Conservation (phyloP, 164 flowering plant genomes). For the Vitis cinerea region DNA sequence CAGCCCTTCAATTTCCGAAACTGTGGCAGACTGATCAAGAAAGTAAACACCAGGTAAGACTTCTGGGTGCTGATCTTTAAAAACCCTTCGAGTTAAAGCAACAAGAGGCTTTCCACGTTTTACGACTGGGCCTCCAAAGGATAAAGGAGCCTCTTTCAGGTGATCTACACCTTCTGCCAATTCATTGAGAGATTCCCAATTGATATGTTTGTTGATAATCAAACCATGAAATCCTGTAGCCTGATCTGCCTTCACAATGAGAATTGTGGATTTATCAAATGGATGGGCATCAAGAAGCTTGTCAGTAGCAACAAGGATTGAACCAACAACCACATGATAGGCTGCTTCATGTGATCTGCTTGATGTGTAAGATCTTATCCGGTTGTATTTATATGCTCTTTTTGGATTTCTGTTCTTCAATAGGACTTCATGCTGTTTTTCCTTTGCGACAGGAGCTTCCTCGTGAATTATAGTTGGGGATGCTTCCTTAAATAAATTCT, state of each 20-base stretch:
- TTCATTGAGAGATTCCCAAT: slow-evolving; percentile 58
- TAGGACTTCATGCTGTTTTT: slow-evolving; percentile 36
- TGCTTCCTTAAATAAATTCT: slow-evolving; percentile 13
- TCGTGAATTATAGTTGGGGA: slow-evolving; percentile 10
- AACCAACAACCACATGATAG: slow-evolving; percentile 43
- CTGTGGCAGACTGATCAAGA: slow-evolving; percentile 57
- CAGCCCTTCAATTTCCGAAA: slow-evolving; percentile 36
- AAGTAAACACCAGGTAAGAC: slow-evolving; percentile 59
- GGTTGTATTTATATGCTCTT: slow-evolving; percentile 7
- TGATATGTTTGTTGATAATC: slow-evolving; percentile 72
- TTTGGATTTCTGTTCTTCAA: slow-evolving; percentile 25
- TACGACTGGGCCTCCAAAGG: slow-evolving; percentile 78
- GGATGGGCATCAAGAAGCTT: slow-evolving; percentile 52
- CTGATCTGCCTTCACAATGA: slow-evolving; percentile 66
- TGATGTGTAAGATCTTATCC: slow-evolving; percentile 22
- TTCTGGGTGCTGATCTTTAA: slow-evolving; percentile 33
- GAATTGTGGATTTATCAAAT: slow-evolving; percentile 63
- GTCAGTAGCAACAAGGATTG: slow-evolving; percentile 70
- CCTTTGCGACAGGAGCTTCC: slow-evolving; percentile 15
- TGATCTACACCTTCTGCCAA: slow-evolving; percentile 39
- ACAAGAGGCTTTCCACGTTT: slow-evolving; percentile 58
- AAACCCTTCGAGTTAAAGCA: slow-evolving; percentile 38
- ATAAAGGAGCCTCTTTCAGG: slow-evolving; percentile 69
- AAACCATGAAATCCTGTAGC: slow-evolving; percentile 66
- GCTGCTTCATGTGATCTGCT: slow-evolving; percentile 15